A percentile compares a stretch with the other conserved stretches of the same genome.
Conservation (phyloP, 345 rosid species). For the Raphanus raphanistrum region DNA sequence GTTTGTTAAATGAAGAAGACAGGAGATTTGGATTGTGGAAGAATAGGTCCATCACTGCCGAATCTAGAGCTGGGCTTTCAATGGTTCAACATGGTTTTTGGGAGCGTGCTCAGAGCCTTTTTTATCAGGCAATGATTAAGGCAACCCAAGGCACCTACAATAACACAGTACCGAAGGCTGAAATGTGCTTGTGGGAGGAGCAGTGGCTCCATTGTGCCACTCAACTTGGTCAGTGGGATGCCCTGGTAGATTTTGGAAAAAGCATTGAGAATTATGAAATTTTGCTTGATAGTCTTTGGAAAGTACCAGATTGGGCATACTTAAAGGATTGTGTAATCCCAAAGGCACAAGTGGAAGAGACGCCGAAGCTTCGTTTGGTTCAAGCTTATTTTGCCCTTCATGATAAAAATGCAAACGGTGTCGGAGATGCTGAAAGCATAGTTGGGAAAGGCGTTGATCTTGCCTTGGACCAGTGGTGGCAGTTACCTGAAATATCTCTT, state of each 20-base stretch:
- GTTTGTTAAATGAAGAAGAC: slow-evolving; percentile 94
- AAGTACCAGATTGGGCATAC: slow-evolving; percentile 90
- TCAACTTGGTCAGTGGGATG: slow-evolving; percentile 99
- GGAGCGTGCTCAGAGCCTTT: slow-evolving; percentile 91
- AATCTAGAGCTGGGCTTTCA: slow-evolving; percentile 96
- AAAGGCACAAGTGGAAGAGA: slow-evolving; percentile 98
- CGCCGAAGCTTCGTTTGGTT: slow-evolving; percentile 87
- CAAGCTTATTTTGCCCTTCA: slow-evolving; percentile 94
- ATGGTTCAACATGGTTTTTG: slow-evolving; percentile 97
- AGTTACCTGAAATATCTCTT: slow-evolving; percentile 96
- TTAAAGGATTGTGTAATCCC: slow-evolving; percentile 93
- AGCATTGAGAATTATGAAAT: slow-evolving; percentile 87
- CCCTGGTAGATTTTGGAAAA: slow-evolving; percentile 94
- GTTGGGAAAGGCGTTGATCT: slow-evolving; percentile 94
- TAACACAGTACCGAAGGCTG: slow-evolving; percentile 97
- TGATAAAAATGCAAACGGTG: slow-evolving; percentile 72
- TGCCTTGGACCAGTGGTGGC: slow-evolving; percentile 98
- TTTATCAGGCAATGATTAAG: slow-evolving; percentile 97
- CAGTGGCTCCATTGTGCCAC: slow-evolving; percentile 93
- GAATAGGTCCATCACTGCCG: slow-evolving; percentile 89
- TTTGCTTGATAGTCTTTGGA: slow-evolving; percentile 95
- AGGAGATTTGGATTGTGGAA: slow-evolving; percentile 99
- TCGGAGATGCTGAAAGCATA: slow-evolving; percentile 84
- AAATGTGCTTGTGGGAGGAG: slow-evolving; percentile 99
- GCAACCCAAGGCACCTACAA: slow-evolving; percentile 98